Base-by-base conservation (phyloP, 2,329 filamentous ascomycete genomes). In the Colletotrichum eremochloae region DNA sequence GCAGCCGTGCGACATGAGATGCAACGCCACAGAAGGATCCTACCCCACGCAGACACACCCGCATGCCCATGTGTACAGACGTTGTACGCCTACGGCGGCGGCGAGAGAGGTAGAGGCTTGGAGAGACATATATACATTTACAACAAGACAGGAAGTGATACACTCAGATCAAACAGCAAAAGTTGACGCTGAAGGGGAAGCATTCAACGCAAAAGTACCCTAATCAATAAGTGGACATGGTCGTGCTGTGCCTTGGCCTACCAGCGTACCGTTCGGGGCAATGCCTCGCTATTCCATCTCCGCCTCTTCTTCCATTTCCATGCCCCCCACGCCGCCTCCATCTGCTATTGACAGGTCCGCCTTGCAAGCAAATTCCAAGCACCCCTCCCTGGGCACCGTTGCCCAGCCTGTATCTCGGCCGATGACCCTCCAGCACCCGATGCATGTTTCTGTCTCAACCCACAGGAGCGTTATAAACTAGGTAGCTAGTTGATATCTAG, bases 361-460 rank as follows among this genome's bases (percentile, higher is more conserved):
- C 20, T 40, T 20, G n/a, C 61, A 12, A 53, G 29, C 20, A 44
- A 38, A 20, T 53, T 24, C 38, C 36, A 55, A 36, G 29, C 15
- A 36, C n/a, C 38, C 2, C 18, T 40, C 56, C 36, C 38, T 31
- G 38, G 18, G 42, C 20, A 44, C 38, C 20, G 14, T 58, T 46
- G 68, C 56, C 64, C 68, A 68, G 44, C 52, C 53, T 33, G 44
- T 56, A 33, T 46, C 69, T 64, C 69, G 68, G 68, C 69, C 58
- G 38, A 64, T 60, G 69, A 46, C 53, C 48, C 58, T 48, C 46
- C 58, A 58, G 44, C 58, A 63, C 60, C 38, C 65, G 69, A 64
- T 31, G 60, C 58, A 58, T 69, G 58, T 64, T 60, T 72, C 65
- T 57, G 38, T 8, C 42, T 38, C 29, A 18, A 15, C 29, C 9